Percentiles rank a stretch among this genome's conserved stretches.
phyloP scores from a whole-genome alignment of 768 basidiomycete genomes.

The Boletus tomentosulus region DNA sequence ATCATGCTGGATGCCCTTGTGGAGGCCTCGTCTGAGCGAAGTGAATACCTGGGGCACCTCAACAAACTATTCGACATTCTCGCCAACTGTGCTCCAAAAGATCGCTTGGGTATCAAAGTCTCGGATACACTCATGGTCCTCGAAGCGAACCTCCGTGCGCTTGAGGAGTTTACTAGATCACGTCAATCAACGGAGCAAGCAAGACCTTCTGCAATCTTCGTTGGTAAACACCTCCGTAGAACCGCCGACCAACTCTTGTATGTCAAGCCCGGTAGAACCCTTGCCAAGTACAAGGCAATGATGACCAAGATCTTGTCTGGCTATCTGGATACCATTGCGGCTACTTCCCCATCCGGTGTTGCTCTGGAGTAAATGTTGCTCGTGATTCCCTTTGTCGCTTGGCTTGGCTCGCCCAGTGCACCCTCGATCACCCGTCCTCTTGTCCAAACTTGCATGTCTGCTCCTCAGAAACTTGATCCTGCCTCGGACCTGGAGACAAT shows the following conservation, averaged over 20 bases:
- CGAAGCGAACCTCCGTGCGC: conserved; percentile 35
- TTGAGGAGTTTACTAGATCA: conserved; percentile 21
- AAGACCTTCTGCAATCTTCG: conserved; percentile 22
- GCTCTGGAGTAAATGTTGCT: conserved; percentile 9
- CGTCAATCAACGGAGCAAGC: conserved; percentile 8
- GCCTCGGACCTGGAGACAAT: conserved; percentile 42
- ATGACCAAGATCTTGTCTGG: conserved; percentile 16
- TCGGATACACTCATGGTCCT: conserved; percentile 44
- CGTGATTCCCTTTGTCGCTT: conserved; percentile 29
- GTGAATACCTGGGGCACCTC: conserved; percentile 47
- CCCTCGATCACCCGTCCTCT: conserved; percentile 36
- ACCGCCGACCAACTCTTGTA: conserved; percentile 4
- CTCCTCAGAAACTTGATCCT: conserved; percentile 32
- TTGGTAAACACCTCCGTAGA: conserved; percentile 17
- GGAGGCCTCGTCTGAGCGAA: conserved; percentile 22
- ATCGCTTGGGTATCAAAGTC: conserved; percentile 32
- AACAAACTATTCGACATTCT: conserved; percentile 50
- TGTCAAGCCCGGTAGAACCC: conserved; percentile 12
- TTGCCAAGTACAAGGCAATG: conserved; percentile 13
- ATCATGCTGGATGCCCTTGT: conserved; percentile 59
- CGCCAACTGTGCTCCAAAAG: conserved; percentile 31
- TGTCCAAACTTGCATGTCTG: conserved; percentile 44
- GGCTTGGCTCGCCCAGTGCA: conserved; percentile 32
- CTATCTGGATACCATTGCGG: conserved; percentile 13
- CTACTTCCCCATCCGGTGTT: background rate